Evolutionary conservation across 345 rosid genomes (phyloP).

Genomic region (Triadica sebifera): DNA sequence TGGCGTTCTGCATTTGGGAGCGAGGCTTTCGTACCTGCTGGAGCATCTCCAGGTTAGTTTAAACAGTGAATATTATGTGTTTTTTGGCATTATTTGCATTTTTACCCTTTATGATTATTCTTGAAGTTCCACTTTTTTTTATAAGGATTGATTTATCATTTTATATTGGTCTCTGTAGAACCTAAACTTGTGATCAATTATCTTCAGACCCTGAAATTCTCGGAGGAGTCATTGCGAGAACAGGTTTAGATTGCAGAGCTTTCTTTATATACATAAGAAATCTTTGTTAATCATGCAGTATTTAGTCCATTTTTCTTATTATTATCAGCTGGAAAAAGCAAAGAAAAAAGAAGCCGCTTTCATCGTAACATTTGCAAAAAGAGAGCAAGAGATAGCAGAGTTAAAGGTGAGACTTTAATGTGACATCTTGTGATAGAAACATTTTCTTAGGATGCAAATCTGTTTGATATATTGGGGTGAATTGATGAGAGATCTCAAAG

Average conservation of each 20-base stretch:
- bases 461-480: neutral
- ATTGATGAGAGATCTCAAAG: neutral
- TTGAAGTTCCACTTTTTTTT: constrained; percentile 2
- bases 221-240: constrained; percentile 79
- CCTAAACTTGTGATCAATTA: constrained; percentile 66
- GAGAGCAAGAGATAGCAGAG: constrained; percentile 95
- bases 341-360: constrained; percentile 97
- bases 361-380: constrained; percentile 89
- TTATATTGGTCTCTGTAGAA: constrained; percentile 53
- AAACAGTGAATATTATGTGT: neutral
- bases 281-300: constrained; percentile 16
- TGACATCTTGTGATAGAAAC: neutral
- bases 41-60: constrained; percentile 74
- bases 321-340: constrained; percentile 77
- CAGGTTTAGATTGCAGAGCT: constrained; percentile 48
- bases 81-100: constrained; percentile 6
- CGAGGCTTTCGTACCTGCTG: constrained; percentile 61
- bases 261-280: constrained; percentile 5
- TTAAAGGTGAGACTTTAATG: constrained; percentile 50
- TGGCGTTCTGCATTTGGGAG: constrained; percentile 87
- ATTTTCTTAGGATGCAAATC: neutral
- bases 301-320: constrained; percentile 22
- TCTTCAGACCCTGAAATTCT: constrained; percentile 77
- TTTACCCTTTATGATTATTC: constrained; percentile 6
- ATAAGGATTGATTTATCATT: constrained; percentile 12